A percentile compares a stretch with the other conserved stretches of the same genome.
phyloP scores from a whole-genome alignment of 768 basidiomycete genomes.

The Mrakia frigida region DNA sequence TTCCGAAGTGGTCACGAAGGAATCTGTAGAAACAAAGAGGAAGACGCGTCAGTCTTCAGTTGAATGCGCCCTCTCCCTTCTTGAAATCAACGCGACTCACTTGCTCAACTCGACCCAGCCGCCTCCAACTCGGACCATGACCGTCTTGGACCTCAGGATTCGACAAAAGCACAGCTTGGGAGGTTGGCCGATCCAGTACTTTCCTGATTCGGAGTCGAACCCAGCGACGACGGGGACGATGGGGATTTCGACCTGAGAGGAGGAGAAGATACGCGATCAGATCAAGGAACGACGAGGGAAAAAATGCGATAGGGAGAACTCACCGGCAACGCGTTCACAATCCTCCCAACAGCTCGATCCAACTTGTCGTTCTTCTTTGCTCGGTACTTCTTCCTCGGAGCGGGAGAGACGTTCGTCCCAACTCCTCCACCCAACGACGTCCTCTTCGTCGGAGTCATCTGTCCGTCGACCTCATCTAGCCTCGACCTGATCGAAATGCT shows the following conservation, averaged over 20 bases:
- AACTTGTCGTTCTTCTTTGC: slow-evolving; percentile 26
- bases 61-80: too few species aligned
- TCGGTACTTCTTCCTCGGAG: slow-evolving; percentile 13
- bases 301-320: not conserved
- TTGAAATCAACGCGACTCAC: slow-evolving; percentile 2
- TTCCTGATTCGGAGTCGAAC: slow-evolving; percentile 22
- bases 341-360: slow-evolving; percentile 28
- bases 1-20: slow-evolving; percentile 29
- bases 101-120: slow-evolving; percentile 32
- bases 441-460: slow-evolving; percentile 1
- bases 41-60: not conserved
- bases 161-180: slow-evolving; percentile 33
- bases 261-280: not conserved
- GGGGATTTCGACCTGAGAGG: slow-evolving; percentile 23
- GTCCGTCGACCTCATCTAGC: not conserved
- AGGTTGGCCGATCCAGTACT: slow-evolving; percentile 32
- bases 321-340: slow-evolving; percentile 28
- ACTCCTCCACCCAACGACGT: not conserved
- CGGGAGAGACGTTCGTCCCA: not conserved
- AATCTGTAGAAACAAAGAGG: not conserved
- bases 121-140: slow-evolving; percentile 33
- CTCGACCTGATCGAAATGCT: not conserved
- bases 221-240: slow-evolving; percentile 22
- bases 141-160: slow-evolving; percentile 27
- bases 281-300: too few species aligned